Conservation (phyloP, 768 basidiomycete genomes). For the Xerocomus brunneocitrinus region DNA sequence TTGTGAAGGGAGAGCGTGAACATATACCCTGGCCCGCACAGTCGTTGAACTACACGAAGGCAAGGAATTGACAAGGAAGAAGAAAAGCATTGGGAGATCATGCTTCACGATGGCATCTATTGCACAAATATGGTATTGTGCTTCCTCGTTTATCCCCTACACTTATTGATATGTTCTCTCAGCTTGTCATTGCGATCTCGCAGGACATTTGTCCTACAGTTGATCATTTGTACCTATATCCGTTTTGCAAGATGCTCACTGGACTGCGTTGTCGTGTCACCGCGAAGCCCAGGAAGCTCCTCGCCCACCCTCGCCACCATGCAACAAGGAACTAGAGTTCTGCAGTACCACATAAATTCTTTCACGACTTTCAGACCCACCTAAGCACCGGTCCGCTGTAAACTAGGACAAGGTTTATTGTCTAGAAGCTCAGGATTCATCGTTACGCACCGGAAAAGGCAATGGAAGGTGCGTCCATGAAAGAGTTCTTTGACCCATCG, state of each 20-base stretch:
- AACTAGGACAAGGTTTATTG: constrained; percentile 45
- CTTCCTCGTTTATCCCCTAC: neutral
- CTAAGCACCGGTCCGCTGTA: constrained; percentile 5
- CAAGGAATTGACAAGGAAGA: constrained; percentile 53
- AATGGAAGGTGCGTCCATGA: constrained; percentile 59
- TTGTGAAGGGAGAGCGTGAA: constrained; percentile 71
- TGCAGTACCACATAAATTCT: constrained; percentile 51
- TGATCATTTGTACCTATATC: constrained; percentile 63
- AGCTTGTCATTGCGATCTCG: constrained; percentile 72
- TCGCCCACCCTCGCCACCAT: constrained; percentile 34
- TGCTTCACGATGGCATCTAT: constrained; percentile 77
- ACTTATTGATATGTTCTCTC: constrained; percentile 4
- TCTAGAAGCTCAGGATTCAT: constrained; percentile 64
- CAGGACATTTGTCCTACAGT: constrained; percentile 65
- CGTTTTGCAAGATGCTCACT: constrained; percentile 72
- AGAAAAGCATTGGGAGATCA: constrained; percentile 61
- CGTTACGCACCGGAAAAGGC: constrained; percentile 70
- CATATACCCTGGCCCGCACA: constrained; percentile 69
- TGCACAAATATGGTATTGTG: constrained; percentile 76
- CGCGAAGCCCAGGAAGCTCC: constrained; percentile 25
- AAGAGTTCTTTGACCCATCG: constrained; percentile 56
- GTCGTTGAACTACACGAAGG: constrained; percentile 66
- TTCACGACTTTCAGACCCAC: constrained; percentile 24
- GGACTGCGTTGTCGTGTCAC: constrained; percentile 66
- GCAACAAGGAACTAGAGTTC: constrained; percentile 66